Evolutionary conservation across 192 early-diverging fungal genomes (phyloP), one percentile per base, ranked within the genome.

Genomic region (Umbelopsis isabellina): DNA sequence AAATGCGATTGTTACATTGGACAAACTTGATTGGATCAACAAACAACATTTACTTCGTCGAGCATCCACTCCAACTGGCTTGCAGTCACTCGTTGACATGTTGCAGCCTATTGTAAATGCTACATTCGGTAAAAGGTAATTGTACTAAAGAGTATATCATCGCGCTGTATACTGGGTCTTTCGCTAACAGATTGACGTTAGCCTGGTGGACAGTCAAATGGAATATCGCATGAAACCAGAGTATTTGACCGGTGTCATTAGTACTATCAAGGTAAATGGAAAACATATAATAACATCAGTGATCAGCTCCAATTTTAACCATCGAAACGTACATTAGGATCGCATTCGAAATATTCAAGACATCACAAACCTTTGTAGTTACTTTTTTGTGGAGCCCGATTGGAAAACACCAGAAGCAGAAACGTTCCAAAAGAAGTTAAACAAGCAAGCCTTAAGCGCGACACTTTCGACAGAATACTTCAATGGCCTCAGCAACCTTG

Each of bases 21-120:
- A 86, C n/a, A 91, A 90, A 71, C 73, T 94, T 13, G 87, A 91
- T 70, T 88, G 85, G 79, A 82, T 94, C 41, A 93, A 94, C 75
- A 89, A 91, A 68, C 86, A 87, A 41, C 91, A 94, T 76, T 64
- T 87, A 15, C 69, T 80, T 23, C 72, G 72, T 21, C 68, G 85
- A 69, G 71, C 81, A 46, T 74, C 80, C 49, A 81, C 82, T 20
- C n/a, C 51, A 11, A 53, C 73, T 12, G 85, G 87, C 10, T 49
- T 85, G 53, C 20, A 69, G 22, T 72, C 72, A 0, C 74, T 87
- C 49, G 82, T 84, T 2, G 61, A 72, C 0, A 75, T 80, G 55
- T 68, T 85, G 44, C 70, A 70, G 45, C 71, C 76, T 3, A 52
- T 79, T 20, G 68, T 84, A 4, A 41, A 72, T 15, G 16, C 70